These are phyloP conservation scores for Arachis hypogaea DNA, from an alignment of 306 rosid species.

Conservation along the genomic window DNA sequence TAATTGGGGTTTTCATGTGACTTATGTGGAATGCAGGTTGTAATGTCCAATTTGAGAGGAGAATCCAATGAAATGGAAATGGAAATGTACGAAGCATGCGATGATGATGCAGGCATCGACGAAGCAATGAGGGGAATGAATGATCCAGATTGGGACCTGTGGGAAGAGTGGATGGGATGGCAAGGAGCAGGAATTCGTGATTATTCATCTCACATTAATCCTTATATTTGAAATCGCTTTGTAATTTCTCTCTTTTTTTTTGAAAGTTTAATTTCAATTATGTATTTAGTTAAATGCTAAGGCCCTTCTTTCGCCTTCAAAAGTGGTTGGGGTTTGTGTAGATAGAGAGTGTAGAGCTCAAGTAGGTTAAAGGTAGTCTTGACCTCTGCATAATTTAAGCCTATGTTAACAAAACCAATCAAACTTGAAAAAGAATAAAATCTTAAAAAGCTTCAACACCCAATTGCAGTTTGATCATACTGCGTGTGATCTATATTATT, in stretches of 20 bases:
- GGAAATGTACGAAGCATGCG: slow-evolving; percentile 40
- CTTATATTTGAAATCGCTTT: slow-evolving; percentile 50
- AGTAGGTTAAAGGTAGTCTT: too few species aligned
- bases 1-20: slow-evolving; percentile 2
- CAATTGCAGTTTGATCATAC: too few species aligned
- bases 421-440: too few species aligned
- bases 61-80: slow-evolving; percentile 31
- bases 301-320: not conserved
- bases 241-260: not conserved
- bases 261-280: too few species aligned
- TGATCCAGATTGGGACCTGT: slow-evolving; percentile 69
- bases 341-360: too few species aligned
- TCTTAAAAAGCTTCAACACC: too few species aligned
- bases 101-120: slow-evolving; percentile 40
- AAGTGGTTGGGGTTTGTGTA: not conserved
- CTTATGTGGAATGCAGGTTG: slow-evolving; percentile 46
- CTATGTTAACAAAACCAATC: too few species aligned
- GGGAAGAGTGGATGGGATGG: slow-evolving; percentile 98
- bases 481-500: too few species aligned
- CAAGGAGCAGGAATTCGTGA: slow-evolving; percentile 89
- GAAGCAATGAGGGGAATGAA: slow-evolving; percentile 58
- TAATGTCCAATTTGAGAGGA: slow-evolving; percentile 65
- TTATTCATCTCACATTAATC: slow-evolving; percentile 77
- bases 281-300: not conserved
- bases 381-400: too few species aligned